Percentiles rank a stretch among this genome's conserved stretches.
Conservation (phyloP, 495 filamentous ascomycete genomes). For the Oleoguttula mirabilis region DNA sequence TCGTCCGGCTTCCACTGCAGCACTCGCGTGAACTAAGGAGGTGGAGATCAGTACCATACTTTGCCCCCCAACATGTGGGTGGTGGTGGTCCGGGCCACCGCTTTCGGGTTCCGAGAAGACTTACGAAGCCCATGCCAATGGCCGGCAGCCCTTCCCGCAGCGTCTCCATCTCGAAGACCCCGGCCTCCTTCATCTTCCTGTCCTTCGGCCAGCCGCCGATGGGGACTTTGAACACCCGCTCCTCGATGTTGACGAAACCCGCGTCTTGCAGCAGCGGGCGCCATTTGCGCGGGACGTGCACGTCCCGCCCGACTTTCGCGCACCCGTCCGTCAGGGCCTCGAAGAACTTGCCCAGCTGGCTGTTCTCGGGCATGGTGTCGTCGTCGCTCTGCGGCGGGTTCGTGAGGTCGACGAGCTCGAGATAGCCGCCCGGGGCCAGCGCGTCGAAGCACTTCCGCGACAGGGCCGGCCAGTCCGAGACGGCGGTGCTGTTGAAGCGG, state of each 20-base stretch:
- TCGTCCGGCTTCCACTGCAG: not conserved
- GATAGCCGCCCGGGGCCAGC: slow-evolving; percentile 50
- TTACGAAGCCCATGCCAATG: no score
- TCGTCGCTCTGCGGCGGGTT: not conserved
- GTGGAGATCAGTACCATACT: no score
- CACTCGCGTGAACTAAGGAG: slow-evolving; percentile 7
- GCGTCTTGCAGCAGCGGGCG: not conserved
- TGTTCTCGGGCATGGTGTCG: slow-evolving; percentile 1
- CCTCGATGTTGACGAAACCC: slow-evolving; percentile 1
- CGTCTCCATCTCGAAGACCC: slow-evolving; percentile 2
- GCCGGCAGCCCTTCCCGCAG: not conserved
- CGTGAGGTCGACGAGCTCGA: slow-evolving; percentile 32
- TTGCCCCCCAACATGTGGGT: no score
- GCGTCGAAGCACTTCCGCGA: slow-evolving; percentile 31
- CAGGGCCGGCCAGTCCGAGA: slow-evolving; percentile 40
- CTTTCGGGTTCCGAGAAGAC: no score
- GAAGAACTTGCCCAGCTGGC: slow-evolving; percentile 3
- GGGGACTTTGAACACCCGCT: slow-evolving; percentile 2
- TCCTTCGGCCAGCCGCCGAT: slow-evolving; percentile 7
- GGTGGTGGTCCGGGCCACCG: no score
- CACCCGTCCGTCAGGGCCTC: not conserved
- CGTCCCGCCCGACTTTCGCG: not conserved
- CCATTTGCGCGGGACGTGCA: not conserved
- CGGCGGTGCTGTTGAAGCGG: slow-evolving; percentile 5
- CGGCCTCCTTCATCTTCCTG: slow-evolving; percentile 5